Evolutionary conservation across 1,139 yeast genomes (phyloP).

Genomic region (Taphrina communis): DNA sequence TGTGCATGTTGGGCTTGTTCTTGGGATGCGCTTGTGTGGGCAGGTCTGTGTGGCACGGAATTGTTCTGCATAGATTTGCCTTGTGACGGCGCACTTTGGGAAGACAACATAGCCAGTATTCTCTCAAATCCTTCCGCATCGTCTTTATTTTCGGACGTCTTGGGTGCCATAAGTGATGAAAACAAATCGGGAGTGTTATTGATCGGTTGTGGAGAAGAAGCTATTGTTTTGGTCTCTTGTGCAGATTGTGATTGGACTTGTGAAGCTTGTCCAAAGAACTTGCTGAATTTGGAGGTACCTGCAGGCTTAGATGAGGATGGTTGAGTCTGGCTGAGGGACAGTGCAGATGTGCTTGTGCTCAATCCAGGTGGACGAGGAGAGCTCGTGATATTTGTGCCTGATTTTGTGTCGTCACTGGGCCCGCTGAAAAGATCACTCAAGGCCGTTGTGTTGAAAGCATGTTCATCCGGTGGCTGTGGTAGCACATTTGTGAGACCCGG

Average conservation of each 20-base stretch:
- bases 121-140: constrained; percentile 38
- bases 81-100: constrained; percentile 18
- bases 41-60: neutral
- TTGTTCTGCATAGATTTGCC: neutral
- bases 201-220: neutral
- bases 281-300: constrained; percentile 33
- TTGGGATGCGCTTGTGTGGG: neutral
- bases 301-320: neutral
- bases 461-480: constrained; percentile 11
- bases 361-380: constrained; percentile 7
- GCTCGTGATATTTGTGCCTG: neutral
- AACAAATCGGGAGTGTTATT: neutral
- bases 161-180: neutral
- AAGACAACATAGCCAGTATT: constrained; percentile 39
- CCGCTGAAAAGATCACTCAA: constrained; percentile 3
- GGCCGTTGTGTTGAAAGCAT: neutral
- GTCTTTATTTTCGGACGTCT: constrained; percentile 23
- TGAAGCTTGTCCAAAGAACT: constrained; percentile 19
- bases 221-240: neutral
- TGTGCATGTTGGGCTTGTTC: neutral
- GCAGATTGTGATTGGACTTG: neutral
- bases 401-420: neutral
- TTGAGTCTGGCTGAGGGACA: neutral
- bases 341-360: neutral
- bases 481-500: constrained; percentile 15